Conservation (phyloP, 768 basidiomycete genomes). For the Serendipita vermifera region DNA sequence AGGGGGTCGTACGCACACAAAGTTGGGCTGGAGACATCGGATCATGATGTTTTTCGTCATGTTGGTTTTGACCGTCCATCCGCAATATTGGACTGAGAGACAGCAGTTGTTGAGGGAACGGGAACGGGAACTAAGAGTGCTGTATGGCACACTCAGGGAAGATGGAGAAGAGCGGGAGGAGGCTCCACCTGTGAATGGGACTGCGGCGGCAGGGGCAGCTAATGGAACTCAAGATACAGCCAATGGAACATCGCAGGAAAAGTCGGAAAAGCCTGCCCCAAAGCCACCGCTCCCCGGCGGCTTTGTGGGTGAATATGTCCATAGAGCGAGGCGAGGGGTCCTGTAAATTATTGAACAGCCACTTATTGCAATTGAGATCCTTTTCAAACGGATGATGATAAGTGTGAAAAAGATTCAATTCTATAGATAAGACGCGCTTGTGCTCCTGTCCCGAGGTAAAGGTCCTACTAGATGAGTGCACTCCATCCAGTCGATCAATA, state of each 20-base stretch:
- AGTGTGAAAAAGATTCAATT: too few species aligned
- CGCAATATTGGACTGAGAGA: slow-evolving; percentile 3
- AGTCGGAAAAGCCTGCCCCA: background rate
- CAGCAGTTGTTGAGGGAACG: background rate
- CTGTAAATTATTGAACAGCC: too few species aligned
- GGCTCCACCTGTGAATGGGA: background rate
- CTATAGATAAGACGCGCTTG: too few species aligned
- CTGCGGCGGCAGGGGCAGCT: background rate
- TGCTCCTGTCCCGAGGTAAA: too few species aligned
- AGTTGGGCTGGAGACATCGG: background rate
- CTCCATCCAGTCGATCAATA: too few species aligned
- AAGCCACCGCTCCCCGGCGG: background rate
- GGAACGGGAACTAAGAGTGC: background rate
- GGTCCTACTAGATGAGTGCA: too few species aligned
- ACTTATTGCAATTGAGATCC: too few species aligned
- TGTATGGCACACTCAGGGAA: background rate
- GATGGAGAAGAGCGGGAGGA: background rate
- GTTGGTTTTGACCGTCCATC: slow-evolving; percentile 1
- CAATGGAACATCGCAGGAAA: background rate
- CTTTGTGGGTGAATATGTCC: background rate
- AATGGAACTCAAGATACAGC: background rate
- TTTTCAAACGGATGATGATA: too few species aligned
- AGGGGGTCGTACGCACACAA: background rate
- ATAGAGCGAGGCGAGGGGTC: background rate
- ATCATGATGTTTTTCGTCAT: background rate